Base-by-base conservation (phyloP, 164 flowering plant genomes). In the Vitis rupestris region DNA sequence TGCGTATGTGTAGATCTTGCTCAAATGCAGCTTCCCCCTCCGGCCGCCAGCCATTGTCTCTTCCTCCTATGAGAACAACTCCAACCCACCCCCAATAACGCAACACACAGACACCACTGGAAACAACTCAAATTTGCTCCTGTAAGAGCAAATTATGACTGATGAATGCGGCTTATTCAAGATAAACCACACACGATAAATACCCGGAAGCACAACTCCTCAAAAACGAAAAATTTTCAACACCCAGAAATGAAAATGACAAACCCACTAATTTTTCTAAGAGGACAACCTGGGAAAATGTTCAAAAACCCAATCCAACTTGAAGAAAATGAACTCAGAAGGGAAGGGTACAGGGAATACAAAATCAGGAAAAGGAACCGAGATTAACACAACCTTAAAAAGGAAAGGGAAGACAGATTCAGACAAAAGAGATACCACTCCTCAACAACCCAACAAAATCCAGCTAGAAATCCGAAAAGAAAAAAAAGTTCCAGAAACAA, bases 1-100 rank as follows among this genome's bases (percentile, higher is more conserved):
- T 30, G 49, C 59, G 62, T 82, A 85, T 13, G 90, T 63, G 71
- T 87, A 87, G 77, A 88, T 70, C 81, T 87, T 86, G 81, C 89
- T 87, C 2, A 87, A 67, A 60, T 59, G 83, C 67, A 88, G 53
- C 80, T 53, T 85, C 67, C 64, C 80, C 64, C 66, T 84, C 58
- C 77, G 80, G 3, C 78, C 80, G 13, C 86, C 83, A 27, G 59
- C 50, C 82, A 70, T 80, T 72, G 14, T 51, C 23, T 51, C 52
- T 23, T 14, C 51, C 62, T 55, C 59, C 23, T 50, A 29, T 58
- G 19, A 37, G 9, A 10, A 59, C 27, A 30, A 16, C 44, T 31
- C 48, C 15, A 15, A 44, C 49, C 19, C 50, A 51, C 47, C 37
- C 58, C 67, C 67, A 50, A 50, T 60, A 59, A 13, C 15, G 8